A percentile compares a stretch with the other conserved stretches of the same genome.
These are phyloP conservation scores for Arthrobotrys musiformis DNA, from an alignment of 2,329 filamentous ascomycete species.

Conservation along the genomic window DNA sequence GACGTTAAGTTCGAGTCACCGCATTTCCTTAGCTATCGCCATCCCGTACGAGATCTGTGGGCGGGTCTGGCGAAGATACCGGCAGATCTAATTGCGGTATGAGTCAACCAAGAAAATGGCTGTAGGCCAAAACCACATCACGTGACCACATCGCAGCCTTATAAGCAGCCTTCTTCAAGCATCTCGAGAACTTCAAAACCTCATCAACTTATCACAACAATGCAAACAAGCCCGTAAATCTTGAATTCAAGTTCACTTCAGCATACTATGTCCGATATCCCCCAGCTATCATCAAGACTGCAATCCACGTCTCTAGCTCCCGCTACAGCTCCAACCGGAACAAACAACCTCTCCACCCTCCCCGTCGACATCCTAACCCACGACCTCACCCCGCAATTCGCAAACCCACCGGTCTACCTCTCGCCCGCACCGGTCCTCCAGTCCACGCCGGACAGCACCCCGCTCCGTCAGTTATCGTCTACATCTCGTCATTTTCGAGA, in stretches of 20 bases:
- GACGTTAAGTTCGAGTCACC: not conserved
- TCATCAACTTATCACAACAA: not conserved
- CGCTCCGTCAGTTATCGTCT: conserved; percentile 18
- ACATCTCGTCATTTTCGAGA: conserved; percentile 33
- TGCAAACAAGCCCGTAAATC: too few species aligned
- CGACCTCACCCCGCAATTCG: conserved; percentile 47
- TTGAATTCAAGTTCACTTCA: not conserved
- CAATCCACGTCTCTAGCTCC: conserved; percentile 18
- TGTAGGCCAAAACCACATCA: not conserved
- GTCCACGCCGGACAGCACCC: conserved; percentile 20
- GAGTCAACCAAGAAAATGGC: too few species aligned
- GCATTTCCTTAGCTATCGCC: not conserved
- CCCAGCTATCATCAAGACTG: conserved; percentile 25
- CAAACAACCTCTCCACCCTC: not conserved
- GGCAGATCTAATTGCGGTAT: too few species aligned
- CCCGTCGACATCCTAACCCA: conserved; percentile 47
- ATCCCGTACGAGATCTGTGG: too few species aligned
- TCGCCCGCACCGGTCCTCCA: too few species aligned
- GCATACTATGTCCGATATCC: conserved; percentile 42
- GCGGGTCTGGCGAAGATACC: too few species aligned
- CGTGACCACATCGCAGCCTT: not conserved
- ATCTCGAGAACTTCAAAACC: not conserved
- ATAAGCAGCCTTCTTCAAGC: not conserved
- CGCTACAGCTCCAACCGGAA: not conserved
- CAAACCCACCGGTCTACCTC: too few species aligned